A percentile compares a stretch with the other conserved stretches of the same genome.
phyloP scores from a whole-genome alignment of 2,329 filamentous ascomycete genomes.

The Dactylella cylindrospora region DNA sequence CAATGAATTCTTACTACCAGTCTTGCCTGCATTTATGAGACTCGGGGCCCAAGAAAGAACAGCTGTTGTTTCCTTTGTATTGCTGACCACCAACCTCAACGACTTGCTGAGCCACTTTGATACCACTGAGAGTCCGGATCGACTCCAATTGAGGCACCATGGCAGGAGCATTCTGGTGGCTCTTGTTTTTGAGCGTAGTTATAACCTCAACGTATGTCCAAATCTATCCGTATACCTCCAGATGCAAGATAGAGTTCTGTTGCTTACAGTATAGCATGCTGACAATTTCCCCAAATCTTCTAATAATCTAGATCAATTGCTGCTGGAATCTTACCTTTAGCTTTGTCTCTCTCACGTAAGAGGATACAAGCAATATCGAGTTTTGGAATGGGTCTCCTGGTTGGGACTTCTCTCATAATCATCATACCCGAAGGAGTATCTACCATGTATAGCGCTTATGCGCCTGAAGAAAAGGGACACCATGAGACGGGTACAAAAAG shows the following conservation, averaged over 20 bases:
- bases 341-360: conserved; percentile 80
- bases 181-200: conserved; percentile 33
- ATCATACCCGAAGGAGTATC: conserved; percentile 97
- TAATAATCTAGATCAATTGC: conserved; percentile 73
- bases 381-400: conserved; percentile 87
- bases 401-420: conserved; percentile 92
- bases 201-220: conserved; percentile 36
- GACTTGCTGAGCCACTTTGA: too few relatives aligned
- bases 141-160: conserved; percentile 12
- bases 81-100: too few relatives aligned
- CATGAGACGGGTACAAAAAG: conserved; percentile 46
- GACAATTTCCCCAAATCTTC: too few relatives aligned
- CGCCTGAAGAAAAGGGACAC: conserved; percentile 50
- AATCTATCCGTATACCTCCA: background rate
- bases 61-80: too few relatives aligned
- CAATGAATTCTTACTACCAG: too few relatives aligned
- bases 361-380: conserved; percentile 88
- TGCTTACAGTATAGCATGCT: too few relatives aligned
- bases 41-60: too few relatives aligned
- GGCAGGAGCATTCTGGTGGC: conserved; percentile 42
- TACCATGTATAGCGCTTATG: conserved; percentile 69
- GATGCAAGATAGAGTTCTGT: too few relatives aligned
- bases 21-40: too few relatives aligned
- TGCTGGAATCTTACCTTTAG: conserved; percentile 85
- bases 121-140: too few relatives aligned